A percentile compares a stretch with the other conserved stretches of the same genome.
These are phyloP conservation scores for Hysterangium stoloniferum DNA, from an alignment of 768 basidiomycete species.

Conservation along the genomic window DNA sequence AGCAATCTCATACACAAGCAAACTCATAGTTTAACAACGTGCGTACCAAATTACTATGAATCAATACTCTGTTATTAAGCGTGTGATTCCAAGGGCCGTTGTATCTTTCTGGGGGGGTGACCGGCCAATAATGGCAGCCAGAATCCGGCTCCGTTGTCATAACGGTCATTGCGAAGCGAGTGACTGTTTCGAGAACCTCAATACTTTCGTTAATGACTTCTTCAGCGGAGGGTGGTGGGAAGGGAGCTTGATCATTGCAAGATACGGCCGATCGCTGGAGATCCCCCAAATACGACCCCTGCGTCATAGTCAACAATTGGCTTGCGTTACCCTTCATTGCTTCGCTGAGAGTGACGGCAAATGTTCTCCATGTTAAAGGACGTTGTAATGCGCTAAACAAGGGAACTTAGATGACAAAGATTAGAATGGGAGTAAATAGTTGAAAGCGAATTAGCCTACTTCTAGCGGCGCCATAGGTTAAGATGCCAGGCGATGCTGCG, in stretches of 20 bases:
- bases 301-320: not conserved
- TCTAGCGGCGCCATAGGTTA: slow-evolving; percentile 10
- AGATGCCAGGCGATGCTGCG: not conserved
- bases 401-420: slow-evolving; percentile 9
- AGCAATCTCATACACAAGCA: no score
- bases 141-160: slow-evolving; percentile 11
- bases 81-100: slow-evolving; percentile 24
- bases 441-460: no score
- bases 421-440: no score
- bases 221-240: slow-evolving; percentile 8
- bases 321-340: slow-evolving; percentile 12
- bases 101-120: slow-evolving; percentile 20
- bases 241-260: slow-evolving; percentile 12
- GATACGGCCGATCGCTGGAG: slow-evolving; percentile 12
- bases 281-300: not conserved
- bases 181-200: slow-evolving; percentile 1
- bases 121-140: slow-evolving; percentile 14
- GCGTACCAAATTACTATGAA: slow-evolving; percentile 22
- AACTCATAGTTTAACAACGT: not conserved
- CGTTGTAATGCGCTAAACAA: slow-evolving; percentile 4
- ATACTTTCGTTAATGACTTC: slow-evolving; percentile 10
- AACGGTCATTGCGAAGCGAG: slow-evolving; percentile 11
- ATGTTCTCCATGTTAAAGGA: slow-evolving; percentile 5
- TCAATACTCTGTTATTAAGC: slow-evolving; percentile 21
- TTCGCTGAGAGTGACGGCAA: slow-evolving; percentile 2